Evolutionary conservation across 257 asterid genomes (phyloP).

Genomic region (Nicotiana tomentosiformis): DNA sequence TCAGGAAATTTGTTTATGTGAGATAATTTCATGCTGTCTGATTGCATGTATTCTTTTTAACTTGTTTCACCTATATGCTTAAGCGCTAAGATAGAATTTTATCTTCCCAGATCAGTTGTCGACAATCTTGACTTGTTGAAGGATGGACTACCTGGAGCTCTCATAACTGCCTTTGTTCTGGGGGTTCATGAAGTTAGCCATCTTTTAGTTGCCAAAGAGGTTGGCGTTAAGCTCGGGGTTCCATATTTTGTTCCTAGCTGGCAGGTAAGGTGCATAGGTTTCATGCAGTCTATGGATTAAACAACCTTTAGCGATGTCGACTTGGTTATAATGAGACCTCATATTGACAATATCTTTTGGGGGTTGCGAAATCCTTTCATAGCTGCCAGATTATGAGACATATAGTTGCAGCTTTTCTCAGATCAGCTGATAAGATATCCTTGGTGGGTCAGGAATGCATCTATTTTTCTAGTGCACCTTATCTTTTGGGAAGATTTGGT

Average conservation of each 20-base stretch:
- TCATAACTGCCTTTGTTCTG: slow-evolving; percentile 72
- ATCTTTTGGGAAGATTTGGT: background rate
- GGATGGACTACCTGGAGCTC: slow-evolving; percentile 91
- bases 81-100: background rate
- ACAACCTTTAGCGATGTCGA: background rate
- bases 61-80: background rate
- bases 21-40: background rate
- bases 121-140: slow-evolving; percentile 65
- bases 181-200: slow-evolving; percentile 84
- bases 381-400: background rate
- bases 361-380: background rate
- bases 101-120: slow-evolving; percentile 55
- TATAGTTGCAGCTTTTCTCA: background rate
- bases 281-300: slow-evolving; percentile 9
- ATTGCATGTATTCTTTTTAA: background rate
- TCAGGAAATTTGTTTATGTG: background rate
- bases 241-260: slow-evolving; percentile 97
- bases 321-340: background rate
- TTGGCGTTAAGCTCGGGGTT: slow-evolving; percentile 76
- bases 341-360: background rate
- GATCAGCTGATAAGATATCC: background rate
- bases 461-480: background rate
- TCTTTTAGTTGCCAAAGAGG: slow-evolving; percentile 57
- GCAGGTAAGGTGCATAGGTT: slow-evolving; percentile 58
- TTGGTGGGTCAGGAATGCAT: slow-evolving; percentile 4